Percentiles rank a stretch among this genome's conserved stretches.
Evolutionary conservation across 2,329 filamentous ascomycete genomes (phyloP).

Genomic region (Proliferodiscus dingleyae): DNA sequence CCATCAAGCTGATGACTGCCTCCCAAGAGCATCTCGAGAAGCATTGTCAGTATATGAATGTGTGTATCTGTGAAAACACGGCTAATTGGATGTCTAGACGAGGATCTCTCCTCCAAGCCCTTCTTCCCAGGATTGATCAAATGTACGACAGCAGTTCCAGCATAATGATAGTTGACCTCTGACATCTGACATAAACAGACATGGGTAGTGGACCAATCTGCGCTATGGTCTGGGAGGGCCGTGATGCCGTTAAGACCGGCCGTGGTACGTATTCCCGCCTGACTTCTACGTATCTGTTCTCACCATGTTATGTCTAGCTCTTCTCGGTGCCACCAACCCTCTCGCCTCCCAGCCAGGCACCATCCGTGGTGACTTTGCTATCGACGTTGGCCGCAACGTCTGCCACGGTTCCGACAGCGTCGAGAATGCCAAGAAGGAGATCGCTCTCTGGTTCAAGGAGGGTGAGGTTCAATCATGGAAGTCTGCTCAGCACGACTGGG

Average conservation of each 20-base stretch:
- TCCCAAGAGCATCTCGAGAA: conserved; percentile 94
- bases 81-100: conserved; percentile 48
- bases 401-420: conserved; percentile 99
- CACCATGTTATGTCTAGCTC: conserved; percentile 44
- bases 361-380: conserved; percentile 89
- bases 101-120: conserved; percentile 85
- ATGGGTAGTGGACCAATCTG: conserved; percentile 95
- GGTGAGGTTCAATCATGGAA: conserved; percentile 84
- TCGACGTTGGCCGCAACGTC: conserved; percentile 94
- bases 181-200: conserved; percentile 59
- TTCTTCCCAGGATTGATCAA: conserved; percentile 94
- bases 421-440: conserved; percentile 99
- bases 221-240: conserved; percentile 99
- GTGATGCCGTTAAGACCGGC: conserved; percentile 98
- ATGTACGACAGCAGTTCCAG: conserved; percentile 55
- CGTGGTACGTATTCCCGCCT: conserved; percentile 56
- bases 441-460: conserved; percentile 94
- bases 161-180: conserved; percentile 17
- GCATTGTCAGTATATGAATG: conserved; percentile 62
- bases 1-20: conserved; percentile 90
- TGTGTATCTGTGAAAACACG: conserved; percentile 1
- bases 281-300: conserved; percentile 7
- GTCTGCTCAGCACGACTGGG: conserved; percentile 80
- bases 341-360: conserved; percentile 90
- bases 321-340: conserved; percentile 99